Percentiles rank a stretch among this genome's conserved stretches.
phyloP scores from a whole-genome alignment of 805 yeast species.

The Metschnikowia henanensis region DNA sequence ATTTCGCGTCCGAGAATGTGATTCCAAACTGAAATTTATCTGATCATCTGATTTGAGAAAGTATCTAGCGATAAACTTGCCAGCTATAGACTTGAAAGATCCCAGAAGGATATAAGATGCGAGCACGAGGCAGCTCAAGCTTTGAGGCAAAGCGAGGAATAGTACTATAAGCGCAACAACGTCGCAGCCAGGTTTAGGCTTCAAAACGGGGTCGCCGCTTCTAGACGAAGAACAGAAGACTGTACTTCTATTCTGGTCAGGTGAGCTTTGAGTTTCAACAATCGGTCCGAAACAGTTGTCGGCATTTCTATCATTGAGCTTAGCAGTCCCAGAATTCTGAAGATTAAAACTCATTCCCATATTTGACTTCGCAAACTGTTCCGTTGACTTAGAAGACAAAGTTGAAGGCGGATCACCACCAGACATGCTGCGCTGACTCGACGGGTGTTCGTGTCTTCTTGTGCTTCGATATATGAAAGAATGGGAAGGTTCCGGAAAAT shows the following conservation, averaged over 20 bases:
- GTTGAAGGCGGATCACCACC: not conserved
- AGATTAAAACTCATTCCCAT: too few relatives aligned
- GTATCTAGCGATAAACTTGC: slow-evolving; percentile 24
- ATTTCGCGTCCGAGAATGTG: slow-evolving; percentile 8
- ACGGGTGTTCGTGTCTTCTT: too few relatives aligned
- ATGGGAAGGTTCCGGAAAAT: too few relatives aligned
- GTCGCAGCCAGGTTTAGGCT: slow-evolving; percentile 24
- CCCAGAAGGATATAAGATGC: slow-evolving; percentile 28
- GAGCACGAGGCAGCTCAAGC: slow-evolving; percentile 25
- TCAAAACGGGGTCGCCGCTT: slow-evolving; percentile 3
- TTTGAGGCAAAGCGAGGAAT: slow-evolving; percentile 29
- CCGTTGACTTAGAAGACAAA: not conserved
- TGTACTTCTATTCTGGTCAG: not conserved
- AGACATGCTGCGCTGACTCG: not conserved
- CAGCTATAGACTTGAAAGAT: slow-evolving; percentile 30
- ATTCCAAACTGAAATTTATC: slow-evolving; percentile 11
- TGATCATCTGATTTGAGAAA: slow-evolving; percentile 12
- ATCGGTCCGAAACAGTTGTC: too few relatives aligned
- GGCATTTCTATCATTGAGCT: too few relatives aligned
- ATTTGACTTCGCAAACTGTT: too few relatives aligned
- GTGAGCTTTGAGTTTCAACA: slow-evolving; percentile 3
- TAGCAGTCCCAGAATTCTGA: too few relatives aligned
- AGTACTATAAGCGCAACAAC: slow-evolving; percentile 33
- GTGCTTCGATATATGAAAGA: too few relatives aligned
- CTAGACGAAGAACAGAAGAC: not conserved